phyloP scores from a whole-genome alignment of 495 filamentous ascomycete genomes.

The Tuber brumale region DNA sequence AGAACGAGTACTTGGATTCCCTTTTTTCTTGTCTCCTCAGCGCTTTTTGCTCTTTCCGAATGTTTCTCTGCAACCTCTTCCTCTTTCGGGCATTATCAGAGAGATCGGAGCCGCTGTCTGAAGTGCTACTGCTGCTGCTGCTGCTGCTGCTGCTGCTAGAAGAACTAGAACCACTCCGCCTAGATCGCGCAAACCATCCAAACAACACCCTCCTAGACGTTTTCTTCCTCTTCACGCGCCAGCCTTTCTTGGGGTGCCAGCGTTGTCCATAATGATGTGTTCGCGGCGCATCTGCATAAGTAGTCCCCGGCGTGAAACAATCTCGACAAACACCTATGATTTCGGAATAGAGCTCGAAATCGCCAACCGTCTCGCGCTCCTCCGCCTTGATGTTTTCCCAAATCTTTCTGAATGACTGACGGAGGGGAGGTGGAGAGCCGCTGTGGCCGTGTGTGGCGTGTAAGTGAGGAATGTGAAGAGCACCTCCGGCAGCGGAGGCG shows the following conservation, averaged over 20 bases:
- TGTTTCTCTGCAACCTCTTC: conserved; percentile 14
- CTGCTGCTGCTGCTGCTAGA: conserved; percentile 14
- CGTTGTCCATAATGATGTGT: conserved; percentile 53
- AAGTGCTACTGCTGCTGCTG: conserved; percentile 20
- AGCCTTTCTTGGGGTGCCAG: conserved; percentile 24
- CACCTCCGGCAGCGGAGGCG: conserved; percentile 4
- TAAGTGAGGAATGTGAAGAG: conserved; percentile 9
- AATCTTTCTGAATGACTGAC: conserved; percentile 32
- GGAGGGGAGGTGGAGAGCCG: conserved; percentile 27
- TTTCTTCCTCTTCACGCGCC: conserved; percentile 25
- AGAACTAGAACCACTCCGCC: not conserved
- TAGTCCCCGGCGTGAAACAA: conserved; percentile 61
- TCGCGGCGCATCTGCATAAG: conserved; percentile 57
- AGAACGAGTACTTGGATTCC: conserved; percentile 6
- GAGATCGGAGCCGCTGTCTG: conserved; percentile 19
- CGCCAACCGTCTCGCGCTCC: conserved; percentile 60
- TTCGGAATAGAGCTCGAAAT: conserved; percentile 69
- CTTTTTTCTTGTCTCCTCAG: conserved; percentile 14
- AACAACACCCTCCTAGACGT: conserved; percentile 20
- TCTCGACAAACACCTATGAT: conserved; percentile 61
- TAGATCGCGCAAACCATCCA: conserved; percentile 15
- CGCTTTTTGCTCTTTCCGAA: conserved; percentile 24
- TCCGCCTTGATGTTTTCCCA: conserved; percentile 36
- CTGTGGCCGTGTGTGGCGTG: conserved; percentile 30
- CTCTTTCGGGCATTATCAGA: conserved; percentile 20